A percentile compares a stretch with the other conserved stretches of the same genome.
Evolutionary conservation across 768 basidiomycete species (phyloP).

Genomic region (Leccinum arenicola): DNA sequence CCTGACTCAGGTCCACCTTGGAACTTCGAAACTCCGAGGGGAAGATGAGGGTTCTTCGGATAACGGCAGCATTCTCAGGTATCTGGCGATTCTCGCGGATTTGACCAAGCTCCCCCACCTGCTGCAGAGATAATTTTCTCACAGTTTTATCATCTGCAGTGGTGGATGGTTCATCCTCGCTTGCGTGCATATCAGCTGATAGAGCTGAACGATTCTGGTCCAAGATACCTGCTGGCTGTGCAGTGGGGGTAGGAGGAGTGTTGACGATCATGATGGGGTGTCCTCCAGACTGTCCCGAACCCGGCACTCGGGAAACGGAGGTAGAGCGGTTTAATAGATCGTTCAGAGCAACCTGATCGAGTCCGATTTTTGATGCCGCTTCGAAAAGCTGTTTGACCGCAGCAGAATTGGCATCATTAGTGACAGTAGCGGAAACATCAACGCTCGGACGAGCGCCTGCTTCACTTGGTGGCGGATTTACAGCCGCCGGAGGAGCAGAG

Average conservation of each 20-base stretch:
- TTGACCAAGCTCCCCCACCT: conserved; percentile 23
- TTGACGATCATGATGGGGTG: conserved; percentile 11
- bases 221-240: conserved; percentile 10
- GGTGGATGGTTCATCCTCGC: conserved; percentile 33
- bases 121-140: conserved; percentile 27
- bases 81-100: conserved; percentile 31
- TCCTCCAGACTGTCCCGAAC: conserved; percentile 36
- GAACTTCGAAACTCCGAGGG: conserved; percentile 65
- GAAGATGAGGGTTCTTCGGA: conserved; percentile 78
- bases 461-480: conserved; percentile 12
- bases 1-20: conserved; percentile 51
- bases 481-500: conserved; percentile 16
- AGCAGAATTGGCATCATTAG: conserved; percentile 39
- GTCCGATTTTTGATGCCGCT: conserved; percentile 71
- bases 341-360: conserved; percentile 69
- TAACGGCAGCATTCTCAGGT: conserved; percentile 46
- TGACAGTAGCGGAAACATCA: conserved; percentile 24
- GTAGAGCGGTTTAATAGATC: conserved; percentile 71
- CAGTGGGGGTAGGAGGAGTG: conserved; percentile 23
- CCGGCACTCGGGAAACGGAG: conserved; percentile 56
- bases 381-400: conserved; percentile 73
- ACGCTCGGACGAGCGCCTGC: conserved; percentile 20
- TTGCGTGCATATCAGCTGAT: conserved; percentile 25
- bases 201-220: conserved; percentile 17
- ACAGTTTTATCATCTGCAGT: conserved; percentile 24